Conservation (phyloP, 495 filamentous ascomycete genomes). For the Penicillium longicatenatum region DNA sequence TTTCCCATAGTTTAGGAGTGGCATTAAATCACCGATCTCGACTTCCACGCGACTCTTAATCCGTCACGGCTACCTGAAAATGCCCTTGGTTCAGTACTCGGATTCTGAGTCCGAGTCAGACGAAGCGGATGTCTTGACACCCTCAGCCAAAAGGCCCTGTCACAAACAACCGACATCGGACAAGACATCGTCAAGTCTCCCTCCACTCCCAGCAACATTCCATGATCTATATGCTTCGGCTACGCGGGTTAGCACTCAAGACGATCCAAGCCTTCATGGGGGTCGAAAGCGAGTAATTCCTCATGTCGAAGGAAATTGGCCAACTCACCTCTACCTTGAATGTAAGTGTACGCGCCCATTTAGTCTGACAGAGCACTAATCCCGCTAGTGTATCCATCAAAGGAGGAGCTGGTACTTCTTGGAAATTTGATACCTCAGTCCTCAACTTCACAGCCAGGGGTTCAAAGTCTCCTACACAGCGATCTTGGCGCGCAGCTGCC, state of each 20-base stretch:
- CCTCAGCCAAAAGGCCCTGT: constrained; percentile 30
- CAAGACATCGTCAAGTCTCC: constrained; percentile 40
- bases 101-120: constrained; percentile 63
- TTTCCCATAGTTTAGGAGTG: not conserved
- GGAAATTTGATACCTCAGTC: constrained; percentile 43
- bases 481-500: constrained; percentile 79
- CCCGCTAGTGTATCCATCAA: constrained; percentile 67
- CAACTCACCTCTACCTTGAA: constrained; percentile 89
- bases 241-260: constrained; percentile 69
- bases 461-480: constrained; percentile 67
- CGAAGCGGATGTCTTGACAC: constrained; percentile 39
- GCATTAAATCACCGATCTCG: not conserved
- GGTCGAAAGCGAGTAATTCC: constrained; percentile 80
- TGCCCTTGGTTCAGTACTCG: constrained; percentile 76
- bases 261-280: constrained; percentile 83
- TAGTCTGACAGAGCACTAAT: constrained; percentile 26
- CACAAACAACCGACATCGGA: constrained; percentile 12
- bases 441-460: constrained; percentile 2
- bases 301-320: constrained; percentile 89
- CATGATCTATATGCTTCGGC: constrained; percentile 85
- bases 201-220: constrained; percentile 81
- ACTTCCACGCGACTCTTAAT: not conserved
- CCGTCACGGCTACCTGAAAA: constrained; percentile 11
- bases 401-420: constrained; percentile 56
- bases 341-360: constrained; percentile 57